Evolutionary conservation across 2,329 filamentous ascomycete species (phyloP).

Genomic region (Cladophialophora exuberans): DNA sequence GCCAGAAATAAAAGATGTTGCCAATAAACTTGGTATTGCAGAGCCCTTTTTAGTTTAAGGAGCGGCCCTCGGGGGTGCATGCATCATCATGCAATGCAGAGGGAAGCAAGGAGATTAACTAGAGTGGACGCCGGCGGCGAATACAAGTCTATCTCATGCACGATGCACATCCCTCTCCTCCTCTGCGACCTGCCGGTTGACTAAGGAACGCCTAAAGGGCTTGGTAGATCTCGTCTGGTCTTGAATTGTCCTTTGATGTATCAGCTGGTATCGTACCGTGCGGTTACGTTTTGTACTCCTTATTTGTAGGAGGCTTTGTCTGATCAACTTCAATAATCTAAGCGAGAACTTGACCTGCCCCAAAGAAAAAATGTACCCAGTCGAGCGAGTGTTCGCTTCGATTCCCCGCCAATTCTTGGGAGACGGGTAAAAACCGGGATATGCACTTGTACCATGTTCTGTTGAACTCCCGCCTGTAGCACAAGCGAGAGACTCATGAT

Average conservation of each 20-base stretch:
- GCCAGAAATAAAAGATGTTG: too few species aligned
- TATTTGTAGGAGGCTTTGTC: too few species aligned
- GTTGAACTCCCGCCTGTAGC: slow-evolving; percentile 2
- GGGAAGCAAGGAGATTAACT: slow-evolving; percentile 2
- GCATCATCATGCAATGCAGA: slow-evolving; percentile 13
- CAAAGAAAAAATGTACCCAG: too few species aligned
- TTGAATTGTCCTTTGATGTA: not conserved
- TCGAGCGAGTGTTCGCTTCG: not conserved
- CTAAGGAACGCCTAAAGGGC: not conserved
- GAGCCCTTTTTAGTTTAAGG: slow-evolving; percentile 6
- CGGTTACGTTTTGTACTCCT: too few species aligned
- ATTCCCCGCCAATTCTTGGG: too few species aligned
- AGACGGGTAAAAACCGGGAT: slow-evolving; percentile 4
- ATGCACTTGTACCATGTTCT: not conserved
- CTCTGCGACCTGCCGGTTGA: not conserved
- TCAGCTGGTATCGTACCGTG: slow-evolving; percentile 1
- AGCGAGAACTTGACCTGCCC: too few species aligned
- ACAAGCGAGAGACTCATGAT: not conserved
- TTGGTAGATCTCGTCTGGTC: not conserved
- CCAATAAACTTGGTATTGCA: too few species aligned
- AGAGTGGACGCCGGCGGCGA: slow-evolving; percentile 6
- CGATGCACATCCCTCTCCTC: slow-evolving; percentile 5
- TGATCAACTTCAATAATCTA: too few species aligned
- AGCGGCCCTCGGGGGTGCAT: slow-evolving; percentile 11
- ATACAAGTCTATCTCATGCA: slow-evolving; percentile 8